A percentile compares a stretch with the other conserved stretches of the same genome.
phyloP scores from a whole-genome alignment of 2,329 filamentous ascomycete species.

The Metarhizium humberi region DNA sequence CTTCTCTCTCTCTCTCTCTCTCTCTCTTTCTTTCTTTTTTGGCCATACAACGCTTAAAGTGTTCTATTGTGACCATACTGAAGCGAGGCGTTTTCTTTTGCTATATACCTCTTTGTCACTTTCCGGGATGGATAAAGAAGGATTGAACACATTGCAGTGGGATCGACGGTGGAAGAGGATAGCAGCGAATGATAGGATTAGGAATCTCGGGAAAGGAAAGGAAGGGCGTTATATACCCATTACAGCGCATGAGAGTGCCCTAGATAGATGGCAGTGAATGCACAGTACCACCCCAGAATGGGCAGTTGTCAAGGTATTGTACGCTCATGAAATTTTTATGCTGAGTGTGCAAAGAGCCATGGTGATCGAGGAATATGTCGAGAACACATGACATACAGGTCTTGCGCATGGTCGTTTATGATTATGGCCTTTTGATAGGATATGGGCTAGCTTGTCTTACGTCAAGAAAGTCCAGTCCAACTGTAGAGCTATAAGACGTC shows the following conservation, averaged over 20 bases:
- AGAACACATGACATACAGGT: too few relatives aligned
- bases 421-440: too few relatives aligned
- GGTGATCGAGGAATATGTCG: too few relatives aligned
- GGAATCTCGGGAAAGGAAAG: neutral
- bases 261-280: neutral
- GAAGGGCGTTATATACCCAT: neutral
- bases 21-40: neutral
- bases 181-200: neutral
- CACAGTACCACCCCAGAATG: neutral
- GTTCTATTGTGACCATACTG: neutral
- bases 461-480: too few relatives aligned
- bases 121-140: neutral
- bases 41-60: neutral
- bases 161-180: neutral
- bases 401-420: too few relatives aligned
- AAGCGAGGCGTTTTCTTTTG: conserved; percentile 3
- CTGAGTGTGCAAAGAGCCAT: too few relatives aligned
- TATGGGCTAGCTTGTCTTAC: too few relatives aligned
- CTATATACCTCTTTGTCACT: conserved; percentile 4
- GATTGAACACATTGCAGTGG: neutral
- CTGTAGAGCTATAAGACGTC: too few relatives aligned
- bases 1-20: neutral
- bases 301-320: too few relatives aligned
- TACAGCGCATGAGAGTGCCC: neutral
- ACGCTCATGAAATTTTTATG: too few relatives aligned